phyloP scores from a whole-genome alignment of 495 filamentous ascomycete species.

The Penicillium manginii region DNA sequence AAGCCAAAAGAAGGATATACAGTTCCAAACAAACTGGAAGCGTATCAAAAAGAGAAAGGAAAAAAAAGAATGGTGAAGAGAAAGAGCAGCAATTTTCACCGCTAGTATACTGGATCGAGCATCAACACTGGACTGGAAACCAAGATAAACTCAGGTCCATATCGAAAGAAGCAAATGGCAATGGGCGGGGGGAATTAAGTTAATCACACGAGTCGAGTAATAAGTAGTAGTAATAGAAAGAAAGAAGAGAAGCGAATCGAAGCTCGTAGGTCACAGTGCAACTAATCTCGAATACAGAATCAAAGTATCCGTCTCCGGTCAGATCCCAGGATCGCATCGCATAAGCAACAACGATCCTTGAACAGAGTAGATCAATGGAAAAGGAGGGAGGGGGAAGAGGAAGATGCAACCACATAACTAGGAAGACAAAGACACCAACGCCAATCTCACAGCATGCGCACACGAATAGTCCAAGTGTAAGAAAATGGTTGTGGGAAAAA shows the following conservation, averaged over 20 bases:
- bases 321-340: constrained; percentile 8
- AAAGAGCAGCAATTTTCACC: constrained; percentile 2
- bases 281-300: constrained; percentile 40
- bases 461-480: constrained; percentile 35
- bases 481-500: constrained; percentile 25
- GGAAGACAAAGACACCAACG: constrained; percentile 42
- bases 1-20: not conserved
- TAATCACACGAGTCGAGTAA: constrained; percentile 40
- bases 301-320: constrained; percentile 7
- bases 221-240: constrained; percentile 40
- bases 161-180: constrained; percentile 19
- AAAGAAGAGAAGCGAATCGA: constrained; percentile 31
- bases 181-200: constrained; percentile 26
- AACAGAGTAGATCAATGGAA: constrained; percentile 10
- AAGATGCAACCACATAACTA: constrained; percentile 28
- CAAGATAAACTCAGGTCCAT: constrained; percentile 9
- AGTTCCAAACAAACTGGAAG: not conserved
- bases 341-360: not conserved
- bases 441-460: constrained; percentile 41
- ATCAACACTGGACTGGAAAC: constrained; percentile 10
- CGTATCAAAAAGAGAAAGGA: not conserved
- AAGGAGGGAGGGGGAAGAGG: constrained; percentile 29
- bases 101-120: constrained; percentile 11
- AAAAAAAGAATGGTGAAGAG: not conserved
- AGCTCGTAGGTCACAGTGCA: constrained; percentile 43